These are phyloP conservation scores for Escallonia rubra DNA, from an alignment of 129 eudicot genomes.

Conservation along the genomic window DNA sequence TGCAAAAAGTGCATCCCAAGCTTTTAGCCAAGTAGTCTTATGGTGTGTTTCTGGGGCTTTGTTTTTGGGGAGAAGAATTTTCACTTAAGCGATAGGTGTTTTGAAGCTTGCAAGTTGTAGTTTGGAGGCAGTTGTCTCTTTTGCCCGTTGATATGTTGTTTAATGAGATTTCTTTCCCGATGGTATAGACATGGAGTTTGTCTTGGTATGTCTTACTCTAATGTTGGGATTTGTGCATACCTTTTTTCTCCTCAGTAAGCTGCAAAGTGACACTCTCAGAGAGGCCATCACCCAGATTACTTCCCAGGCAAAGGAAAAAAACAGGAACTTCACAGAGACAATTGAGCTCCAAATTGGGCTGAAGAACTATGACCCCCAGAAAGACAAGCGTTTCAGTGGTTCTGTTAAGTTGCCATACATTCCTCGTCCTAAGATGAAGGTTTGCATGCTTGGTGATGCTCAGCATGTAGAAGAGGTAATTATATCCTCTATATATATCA, in stretches of 20 bases:
- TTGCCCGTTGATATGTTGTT: no score
- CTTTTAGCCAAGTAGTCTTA: no score
- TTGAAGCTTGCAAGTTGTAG: no score
- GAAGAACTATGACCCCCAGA: slow-evolving; percentile 55
- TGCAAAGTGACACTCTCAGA: slow-evolving; percentile 40
- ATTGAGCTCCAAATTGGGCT: slow-evolving; percentile 55
- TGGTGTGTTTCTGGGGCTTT: no score
- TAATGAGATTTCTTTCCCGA: no score
- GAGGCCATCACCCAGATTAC: slow-evolving; percentile 32
- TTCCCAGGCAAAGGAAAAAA: slow-evolving; percentile 18
- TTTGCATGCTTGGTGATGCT: slow-evolving; percentile 68
- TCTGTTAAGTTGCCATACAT: slow-evolving; percentile 52
- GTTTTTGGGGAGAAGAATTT: no score
- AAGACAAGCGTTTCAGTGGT: slow-evolving; percentile 62
- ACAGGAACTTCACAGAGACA: slow-evolving; percentile 40
- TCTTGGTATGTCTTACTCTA: no score
- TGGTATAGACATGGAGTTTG: no score
- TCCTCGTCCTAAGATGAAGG: slow-evolving; percentile 54
- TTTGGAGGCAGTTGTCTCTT: no score
- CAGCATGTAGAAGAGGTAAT: slow-evolving; percentile 60
- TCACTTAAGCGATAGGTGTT: no score
- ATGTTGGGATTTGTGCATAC: no score
- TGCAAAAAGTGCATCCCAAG: no score
- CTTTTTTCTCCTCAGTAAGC: slow-evolving; percentile 25
- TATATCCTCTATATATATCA: not conserved